phyloP scores from a whole-genome alignment of 2,329 filamentous ascomycete genomes.

The Gliomastix tumulicola region DNA sequence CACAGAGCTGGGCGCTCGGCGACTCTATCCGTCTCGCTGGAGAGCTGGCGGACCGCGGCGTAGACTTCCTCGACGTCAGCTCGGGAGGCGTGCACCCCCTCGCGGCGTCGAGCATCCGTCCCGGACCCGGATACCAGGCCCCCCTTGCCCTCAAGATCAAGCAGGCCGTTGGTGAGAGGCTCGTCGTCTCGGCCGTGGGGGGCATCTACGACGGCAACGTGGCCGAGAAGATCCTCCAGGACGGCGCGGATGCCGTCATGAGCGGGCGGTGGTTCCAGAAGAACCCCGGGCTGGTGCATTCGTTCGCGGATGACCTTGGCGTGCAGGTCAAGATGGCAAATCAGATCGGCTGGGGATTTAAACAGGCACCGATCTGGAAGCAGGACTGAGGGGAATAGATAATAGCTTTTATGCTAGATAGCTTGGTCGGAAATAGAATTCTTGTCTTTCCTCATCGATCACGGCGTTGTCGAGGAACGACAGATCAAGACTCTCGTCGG shows the following conservation, averaged over 20 bases:
- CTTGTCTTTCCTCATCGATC: no score
- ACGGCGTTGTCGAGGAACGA: no score
- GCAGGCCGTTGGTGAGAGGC: constrained; percentile 57
- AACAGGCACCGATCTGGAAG: no score
- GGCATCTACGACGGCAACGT: constrained; percentile 33
- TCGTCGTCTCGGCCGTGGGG: constrained; percentile 39
- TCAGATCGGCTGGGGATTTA: constrained; percentile 51
- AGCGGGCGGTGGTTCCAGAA: constrained; percentile 50
- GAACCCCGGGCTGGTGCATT: constrained; percentile 49
- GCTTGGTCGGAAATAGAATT: no score
- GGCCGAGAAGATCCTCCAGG: constrained; percentile 39
- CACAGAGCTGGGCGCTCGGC: constrained; percentile 59
- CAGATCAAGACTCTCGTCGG: no score
- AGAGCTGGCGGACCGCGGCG: constrained; percentile 56
- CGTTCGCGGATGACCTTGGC: constrained; percentile 46
- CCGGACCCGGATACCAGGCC: constrained; percentile 62
- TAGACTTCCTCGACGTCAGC: constrained; percentile 71
- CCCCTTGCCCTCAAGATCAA: constrained; percentile 66
- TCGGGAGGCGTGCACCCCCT: constrained; percentile 58
- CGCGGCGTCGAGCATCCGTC: constrained; percentile 46
- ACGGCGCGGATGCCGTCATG: constrained; percentile 35
- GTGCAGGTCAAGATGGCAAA: constrained; percentile 37
- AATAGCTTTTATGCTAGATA: no score
- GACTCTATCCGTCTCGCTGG: constrained; percentile 58
- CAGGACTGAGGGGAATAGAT: no score